Evolutionary conservation across 805 yeast species (phyloP), one percentile per base, ranked within the genome.

Genomic region (Zygosaccharomyces gambellarensis): DNA sequence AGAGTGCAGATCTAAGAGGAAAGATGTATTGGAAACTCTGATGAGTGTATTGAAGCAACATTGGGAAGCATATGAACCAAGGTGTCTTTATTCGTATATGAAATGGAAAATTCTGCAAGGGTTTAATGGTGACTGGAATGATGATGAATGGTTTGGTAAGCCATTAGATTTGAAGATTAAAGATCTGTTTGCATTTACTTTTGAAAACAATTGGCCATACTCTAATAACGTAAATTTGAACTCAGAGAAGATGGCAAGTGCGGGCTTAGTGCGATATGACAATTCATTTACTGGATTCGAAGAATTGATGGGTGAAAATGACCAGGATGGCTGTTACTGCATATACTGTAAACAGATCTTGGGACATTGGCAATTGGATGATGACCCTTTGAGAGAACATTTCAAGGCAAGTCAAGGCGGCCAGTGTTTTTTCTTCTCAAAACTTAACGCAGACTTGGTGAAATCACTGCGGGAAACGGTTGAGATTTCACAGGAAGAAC

Each of bases 321-420:
- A 25, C 12, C 45, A 19, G 3, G 83, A 80, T 57, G 74, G 80
- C 46, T 78, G 78, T 8, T 73, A 80, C 12, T 85, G 92, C 64
- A 76, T 74, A 47, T 69, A 73, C 57, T 85, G 92, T 64, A 68
- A 74, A 25, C 70, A 70, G 49, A 74, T 83, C 1, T 70, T 76
- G 43, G 81, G 77, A 27, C 81, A 80, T 14, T 84, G 89, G 89
- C 78, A 72, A 44, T 46, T 58, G 1, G 64, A 64, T 3, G 85
- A 81, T 61, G 75, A 73, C 51, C 85, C 86, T 0, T 40, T 72
- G 1, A 62, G 57, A 34, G 83, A 77, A 57, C 87, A 82, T 61
- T 63, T 47, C 32, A 52, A 50, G 28, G 49, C 53, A 21, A 48
- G 58, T 28, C 47, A 50, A 38, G 58, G 58, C 14, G 64, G 64